Evolutionary conservation across 78 protist genomes (phyloP).

Genomic region (Protostelium mycophagum): DNA sequence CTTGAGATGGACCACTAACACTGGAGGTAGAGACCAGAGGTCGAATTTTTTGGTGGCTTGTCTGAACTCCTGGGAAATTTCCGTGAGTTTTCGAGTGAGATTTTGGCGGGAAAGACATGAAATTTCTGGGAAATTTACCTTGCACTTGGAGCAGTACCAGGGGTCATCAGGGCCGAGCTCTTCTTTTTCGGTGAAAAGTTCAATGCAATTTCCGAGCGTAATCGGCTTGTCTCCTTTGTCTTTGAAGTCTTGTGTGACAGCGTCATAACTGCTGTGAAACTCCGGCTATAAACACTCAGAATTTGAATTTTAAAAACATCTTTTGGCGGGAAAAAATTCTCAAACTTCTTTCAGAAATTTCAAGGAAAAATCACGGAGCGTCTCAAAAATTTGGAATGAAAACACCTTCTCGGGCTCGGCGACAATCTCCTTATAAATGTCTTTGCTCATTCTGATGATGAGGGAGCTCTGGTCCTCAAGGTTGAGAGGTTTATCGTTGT

Average conservation of each 20-base stretch:
- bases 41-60: conserved; percentile 78
- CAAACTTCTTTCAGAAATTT: too few species aligned
- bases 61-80: conserved; percentile 10
- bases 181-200: conserved; percentile 45
- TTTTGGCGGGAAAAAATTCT: too few species aligned
- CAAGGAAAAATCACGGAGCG: too few species aligned
- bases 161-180: conserved; percentile 49
- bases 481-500: not conserved
- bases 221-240: conserved; percentile 4
- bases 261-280: not conserved
- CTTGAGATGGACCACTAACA: conserved; percentile 87
- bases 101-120: conserved; percentile 4
- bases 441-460: not conserved
- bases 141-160: conserved; percentile 74
- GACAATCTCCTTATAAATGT: not conserved
- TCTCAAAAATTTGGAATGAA: too few species aligned
- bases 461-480: not conserved
- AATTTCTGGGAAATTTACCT: conserved; percentile 8
- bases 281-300: not conserved
- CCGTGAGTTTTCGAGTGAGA: conserved; percentile 37
- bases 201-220: conserved; percentile 33
- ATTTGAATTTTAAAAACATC: too few species aligned
- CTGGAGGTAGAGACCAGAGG: conserved; percentile 84
- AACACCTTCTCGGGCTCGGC: not conserved
- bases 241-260: not conserved